Percentiles rank a stretch among this genome's conserved stretches.
Conservation (phyloP, 331 rosid genomes). For the Cucumis variabilis region DNA sequence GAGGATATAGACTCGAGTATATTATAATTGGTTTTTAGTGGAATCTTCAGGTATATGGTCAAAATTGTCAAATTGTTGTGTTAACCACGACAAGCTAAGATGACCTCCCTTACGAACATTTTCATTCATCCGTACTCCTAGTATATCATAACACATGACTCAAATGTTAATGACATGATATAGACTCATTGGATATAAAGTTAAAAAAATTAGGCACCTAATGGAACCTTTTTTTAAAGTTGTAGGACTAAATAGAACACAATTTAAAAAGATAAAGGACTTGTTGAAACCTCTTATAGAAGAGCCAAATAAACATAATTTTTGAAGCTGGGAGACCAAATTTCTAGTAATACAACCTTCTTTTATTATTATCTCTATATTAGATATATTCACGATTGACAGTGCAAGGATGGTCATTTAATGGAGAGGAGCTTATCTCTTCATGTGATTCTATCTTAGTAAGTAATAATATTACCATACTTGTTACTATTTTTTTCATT, state of each 20-base stretch:
- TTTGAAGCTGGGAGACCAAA: not conserved
- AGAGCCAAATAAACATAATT: not conserved
- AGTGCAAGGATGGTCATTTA: slow-evolving; percentile 89
- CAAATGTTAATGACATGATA: not conserved
- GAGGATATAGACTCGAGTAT: too few species aligned
- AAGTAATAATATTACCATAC: slow-evolving; percentile 34
- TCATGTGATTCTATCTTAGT: slow-evolving; percentile 68
- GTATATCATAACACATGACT: too few species aligned
- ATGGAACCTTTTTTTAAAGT: too few species aligned
- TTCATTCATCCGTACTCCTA: too few species aligned
- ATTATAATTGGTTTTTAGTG: too few species aligned
- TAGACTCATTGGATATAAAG: not conserved
- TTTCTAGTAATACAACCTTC: not conserved
- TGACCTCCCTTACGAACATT: too few species aligned
- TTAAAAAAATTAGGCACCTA: too few species aligned
- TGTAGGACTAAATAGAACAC: not conserved
- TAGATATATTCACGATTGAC: not conserved
- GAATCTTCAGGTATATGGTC: too few species aligned
- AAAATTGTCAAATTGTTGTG: too few species aligned
- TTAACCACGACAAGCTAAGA: too few species aligned
- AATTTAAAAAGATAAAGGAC: not conserved
- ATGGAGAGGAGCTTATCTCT: slow-evolving; percentile 89
- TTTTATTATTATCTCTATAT: not conserved
- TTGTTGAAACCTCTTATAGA: not conserved
- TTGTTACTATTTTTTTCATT: not conserved